Conservation (phyloP, 2,329 filamentous ascomycete genomes). For the Epichloe hybrida region DNA sequence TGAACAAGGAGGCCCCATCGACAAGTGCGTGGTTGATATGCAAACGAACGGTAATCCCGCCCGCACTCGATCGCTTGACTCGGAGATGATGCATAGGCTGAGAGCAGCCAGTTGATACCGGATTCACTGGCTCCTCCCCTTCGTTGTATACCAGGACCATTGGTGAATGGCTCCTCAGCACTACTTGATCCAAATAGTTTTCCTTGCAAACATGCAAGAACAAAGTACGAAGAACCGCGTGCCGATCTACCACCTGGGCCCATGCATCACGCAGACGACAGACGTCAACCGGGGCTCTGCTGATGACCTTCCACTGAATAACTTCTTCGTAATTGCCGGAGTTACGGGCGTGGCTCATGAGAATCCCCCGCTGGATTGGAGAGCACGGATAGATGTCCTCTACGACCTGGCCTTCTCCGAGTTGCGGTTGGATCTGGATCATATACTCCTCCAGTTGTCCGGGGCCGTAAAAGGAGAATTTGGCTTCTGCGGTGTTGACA, state of each 20-base stretch:
- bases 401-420: background rate
- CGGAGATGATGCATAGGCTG: background rate
- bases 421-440: background rate
- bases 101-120: background rate
- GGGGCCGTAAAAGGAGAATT: background rate
- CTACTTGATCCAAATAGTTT: background rate
- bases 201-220: background rate
- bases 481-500: background rate
- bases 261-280: slow-evolving; percentile 6
- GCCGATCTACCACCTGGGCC: slow-evolving; percentile 4
- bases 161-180: background rate
- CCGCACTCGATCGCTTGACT: background rate
- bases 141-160: background rate
- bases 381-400: slow-evolving; percentile 26
- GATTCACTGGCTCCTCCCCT: background rate
- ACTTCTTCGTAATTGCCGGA: slow-evolving; percentile 4
- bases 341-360: slow-evolving; percentile 17
- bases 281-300: background rate
- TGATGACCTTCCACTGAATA: background rate
- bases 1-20: slow-evolving; percentile 17
- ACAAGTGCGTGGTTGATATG: slow-evolving; percentile 22
- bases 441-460: background rate
- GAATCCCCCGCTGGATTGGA: slow-evolving; percentile 22
- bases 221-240: slow-evolving; percentile 3
- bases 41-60: slow-evolving; percentile 12